phyloP scores from a whole-genome alignment of 768 basidiomycete species.

The Naganishia antarctica region DNA sequence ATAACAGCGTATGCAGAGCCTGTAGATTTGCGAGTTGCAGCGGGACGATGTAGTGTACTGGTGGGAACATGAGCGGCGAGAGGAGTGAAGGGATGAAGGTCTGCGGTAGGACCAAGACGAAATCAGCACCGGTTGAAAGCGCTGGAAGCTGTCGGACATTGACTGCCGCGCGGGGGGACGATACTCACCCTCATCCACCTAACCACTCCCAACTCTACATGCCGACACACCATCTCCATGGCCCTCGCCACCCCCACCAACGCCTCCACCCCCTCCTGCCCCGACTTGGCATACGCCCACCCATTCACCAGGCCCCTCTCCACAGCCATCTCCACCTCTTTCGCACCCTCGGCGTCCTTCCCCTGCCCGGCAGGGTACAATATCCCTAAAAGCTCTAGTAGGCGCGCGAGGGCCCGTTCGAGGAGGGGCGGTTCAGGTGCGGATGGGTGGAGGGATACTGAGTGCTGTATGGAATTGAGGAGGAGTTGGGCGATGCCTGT shows the following conservation, averaged over 20 bases:
- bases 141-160: too few species aligned
- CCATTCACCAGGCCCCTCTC: slow-evolving; percentile 43
- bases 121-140: not conserved
- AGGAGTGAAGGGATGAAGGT: slow-evolving; percentile 43
- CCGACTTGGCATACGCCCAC: slow-evolving; percentile 44
- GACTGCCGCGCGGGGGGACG: not conserved
- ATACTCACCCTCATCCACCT: slow-evolving; percentile 46
- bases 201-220: slow-evolving; percentile 37
- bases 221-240: slow-evolving; percentile 37
- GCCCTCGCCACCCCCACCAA: slow-evolving; percentile 35
- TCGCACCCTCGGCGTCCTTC: slow-evolving; percentile 31
- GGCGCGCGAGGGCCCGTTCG: slow-evolving; percentile 30
- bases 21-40: slow-evolving; percentile 39
- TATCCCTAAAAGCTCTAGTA: slow-evolving; percentile 26
- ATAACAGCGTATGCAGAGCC: slow-evolving; percentile 34
- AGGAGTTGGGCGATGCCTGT: slow-evolving; percentile 47
- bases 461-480: slow-evolving; percentile 41
- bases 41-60: slow-evolving; percentile 32
- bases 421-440: slow-evolving; percentile 38
- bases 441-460: slow-evolving; percentile 37
- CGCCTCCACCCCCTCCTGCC: slow-evolving; percentile 35
- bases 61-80: slow-evolving; percentile 37
- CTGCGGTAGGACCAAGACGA: too few species aligned
- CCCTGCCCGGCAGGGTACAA: slow-evolving; percentile 21
- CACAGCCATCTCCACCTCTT: slow-evolving; percentile 43